Base-by-base conservation (phyloP, 306 rosid genomes). In the Fragaria iinumae region DNA sequence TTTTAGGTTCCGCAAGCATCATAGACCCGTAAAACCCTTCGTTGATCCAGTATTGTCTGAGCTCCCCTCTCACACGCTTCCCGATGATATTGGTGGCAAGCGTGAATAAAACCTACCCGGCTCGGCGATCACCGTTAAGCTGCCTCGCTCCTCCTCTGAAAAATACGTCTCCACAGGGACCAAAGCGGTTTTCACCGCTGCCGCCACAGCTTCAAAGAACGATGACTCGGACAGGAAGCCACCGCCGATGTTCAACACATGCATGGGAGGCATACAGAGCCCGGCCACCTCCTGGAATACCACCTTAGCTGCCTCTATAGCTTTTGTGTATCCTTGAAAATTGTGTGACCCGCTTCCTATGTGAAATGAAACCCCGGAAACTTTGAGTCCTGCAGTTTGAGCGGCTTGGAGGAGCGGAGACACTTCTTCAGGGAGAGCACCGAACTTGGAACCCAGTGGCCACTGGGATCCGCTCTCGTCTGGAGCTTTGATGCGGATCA, bases 341-440 rank as follows among this genome's bases (percentile, higher is more conserved):
- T 84, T 77, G 11, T 75, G 80, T 39, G 82, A 90, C 6, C 80
- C 87, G 36, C 91, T 90, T 0, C 94, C 94, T 1, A 90, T 76
- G 43, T 90, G 94, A 75, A 90, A 90, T 3, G 94, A 86, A 2
- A 86, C 94, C 5, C 94, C 94, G 0, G n/a, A 21, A 3, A 90
- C 89, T 2, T 59, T 44, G 49, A 90, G 81, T 1, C 79, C 72
- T 0, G n/a, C 20, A 8, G 25, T 55, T 55, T 77, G 74, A 10
- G 91, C 92, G 0, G 82, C 90, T 49, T 60, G 53, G 27, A 87
- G 91, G 20, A 87, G 91, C 44, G 78, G 78, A 0, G 36, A 59
- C 27, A 86, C 49, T 65, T 90, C 94, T 0, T 90, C 86, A 0
- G 60, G 80, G n/a, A 86, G 86, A 2, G 94, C 91, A 1, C 91